Base-by-base conservation (phyloP, 352 stramenopile genomes). In the Discostella stelligera region DNA sequence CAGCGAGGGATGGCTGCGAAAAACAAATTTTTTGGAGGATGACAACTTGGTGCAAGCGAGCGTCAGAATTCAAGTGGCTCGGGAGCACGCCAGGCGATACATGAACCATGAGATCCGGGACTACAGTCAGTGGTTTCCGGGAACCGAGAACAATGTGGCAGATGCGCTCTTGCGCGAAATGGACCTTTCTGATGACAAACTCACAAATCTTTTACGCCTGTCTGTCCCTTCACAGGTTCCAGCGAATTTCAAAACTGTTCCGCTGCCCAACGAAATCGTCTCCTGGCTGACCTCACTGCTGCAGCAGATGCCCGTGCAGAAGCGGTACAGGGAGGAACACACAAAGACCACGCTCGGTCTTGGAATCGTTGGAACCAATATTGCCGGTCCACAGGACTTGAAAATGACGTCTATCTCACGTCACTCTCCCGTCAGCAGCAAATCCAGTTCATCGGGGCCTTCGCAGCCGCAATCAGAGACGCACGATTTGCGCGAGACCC, bases 271-370 rank as follows among this genome's bases (percentile, higher is more conserved):
- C 50, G 46, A 54, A 65, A 72, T 72, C 32, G 23, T 37, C 27
- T 72, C 16, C 13, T 72, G 65, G 65, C 30, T 72, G 65, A 72
- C 50, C 23, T 65, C 32, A 30, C 32, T 72, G 65, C 65, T 72
- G 53, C 52, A 49, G 65, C 56, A 41, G 59, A 21, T 72, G n/a
- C 44, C 52, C 32, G 65, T 66, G 21, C 65, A 72, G 20, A 27
- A 23, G 32, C 65, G 39, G 65, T 72, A 48, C 55, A 41, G 27
- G 32, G 44, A 65, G 25, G n/a, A 11, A 65, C 53, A 56, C 53
- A 65, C 65, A 8, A 61, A 23, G 32, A 72, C 39, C 65, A 72
- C 30, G 27, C 53, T 72, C 16, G 39, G 53, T 53, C 50, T 16
- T 72, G 53, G 53, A 0, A 21, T 30, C 20, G 65, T 37, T 72